These are phyloP conservation scores for Yamadazyma insecticola DNA, from an alignment of 805 yeast genomes.

Conservation along the genomic window DNA sequence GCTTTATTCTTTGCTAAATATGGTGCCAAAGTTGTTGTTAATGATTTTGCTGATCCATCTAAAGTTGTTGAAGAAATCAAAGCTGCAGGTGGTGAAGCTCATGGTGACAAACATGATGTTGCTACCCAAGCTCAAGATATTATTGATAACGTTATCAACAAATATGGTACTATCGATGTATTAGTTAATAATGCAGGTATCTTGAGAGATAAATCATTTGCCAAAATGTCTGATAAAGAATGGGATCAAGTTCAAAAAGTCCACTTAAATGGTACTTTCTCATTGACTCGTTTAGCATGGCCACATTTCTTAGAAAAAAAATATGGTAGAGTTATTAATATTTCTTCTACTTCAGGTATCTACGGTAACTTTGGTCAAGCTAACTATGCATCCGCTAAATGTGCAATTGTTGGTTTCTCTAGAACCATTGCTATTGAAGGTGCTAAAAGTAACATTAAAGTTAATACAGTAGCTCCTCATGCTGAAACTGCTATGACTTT, in stretches of 20 bases:
- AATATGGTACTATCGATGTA: slow-evolving; percentile 80
- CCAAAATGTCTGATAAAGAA: slow-evolving; percentile 76
- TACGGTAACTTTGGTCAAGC: slow-evolving; percentile 98
- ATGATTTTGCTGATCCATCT: slow-evolving; percentile 77
- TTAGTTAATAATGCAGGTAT: slow-evolving; percentile 94
- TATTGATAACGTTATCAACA: slow-evolving; percentile 68
- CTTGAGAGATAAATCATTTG: slow-evolving; percentile 81
- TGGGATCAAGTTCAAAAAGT: slow-evolving; percentile 81
- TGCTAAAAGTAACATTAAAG: slow-evolving; percentile 66
- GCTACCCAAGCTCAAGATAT: slow-evolving; percentile 70
- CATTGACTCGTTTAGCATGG: slow-evolving; percentile 87
- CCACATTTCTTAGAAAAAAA: slow-evolving; percentile 77
- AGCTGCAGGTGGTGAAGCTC: slow-evolving; percentile 72
- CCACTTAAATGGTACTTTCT: slow-evolving; percentile 77
- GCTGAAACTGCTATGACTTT: slow-evolving; percentile 98
- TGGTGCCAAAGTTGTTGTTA: slow-evolving; percentile 94
- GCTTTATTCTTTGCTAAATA: slow-evolving; percentile 80
- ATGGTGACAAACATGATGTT: slow-evolving; percentile 79
- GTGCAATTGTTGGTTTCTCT: slow-evolving; percentile 81
- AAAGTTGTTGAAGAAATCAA: slow-evolving; percentile 71
- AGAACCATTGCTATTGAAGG: slow-evolving; percentile 91
- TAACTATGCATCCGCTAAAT: slow-evolving; percentile 91
- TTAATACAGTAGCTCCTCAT: slow-evolving; percentile 89
- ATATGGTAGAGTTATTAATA: slow-evolving; percentile 78
- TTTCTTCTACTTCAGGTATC: slow-evolving; percentile 93